A percentile compares a stretch with the other conserved stretches of the same genome.
Conservation (phyloP, 2,329 filamentous ascomycete species). For the Arthrobotrys megalospora region DNA sequence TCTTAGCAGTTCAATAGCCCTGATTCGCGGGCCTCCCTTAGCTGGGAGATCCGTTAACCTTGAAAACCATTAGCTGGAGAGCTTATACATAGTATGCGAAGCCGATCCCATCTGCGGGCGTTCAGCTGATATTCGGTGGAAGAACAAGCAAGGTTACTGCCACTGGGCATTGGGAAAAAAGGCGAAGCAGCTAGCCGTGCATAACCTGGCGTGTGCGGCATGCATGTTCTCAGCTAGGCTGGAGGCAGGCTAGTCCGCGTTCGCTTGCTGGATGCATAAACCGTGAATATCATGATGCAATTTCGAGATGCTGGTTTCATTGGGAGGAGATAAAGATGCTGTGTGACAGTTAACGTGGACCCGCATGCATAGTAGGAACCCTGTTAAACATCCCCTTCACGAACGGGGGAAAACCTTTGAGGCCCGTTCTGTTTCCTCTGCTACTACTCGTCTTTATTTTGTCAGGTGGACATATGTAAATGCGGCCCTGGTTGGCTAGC, state of each 20-base stretch:
- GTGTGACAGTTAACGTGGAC: conserved; percentile 13
- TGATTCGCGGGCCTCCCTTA: neutral
- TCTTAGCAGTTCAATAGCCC: conserved; percentile 2
- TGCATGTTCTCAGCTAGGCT: neutral
- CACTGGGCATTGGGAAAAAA: neutral
- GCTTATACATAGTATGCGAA: neutral
- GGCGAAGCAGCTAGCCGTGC: conserved; percentile 1
- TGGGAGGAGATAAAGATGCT: neutral
- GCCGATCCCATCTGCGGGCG: neutral
- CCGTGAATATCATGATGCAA: conserved; percentile 18
- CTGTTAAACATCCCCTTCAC: neutral
- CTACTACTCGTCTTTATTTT: no score
- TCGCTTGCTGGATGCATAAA: neutral
- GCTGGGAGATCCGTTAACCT: conserved; percentile 1
- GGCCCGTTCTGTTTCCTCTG: no score
- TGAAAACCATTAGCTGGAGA: neutral
- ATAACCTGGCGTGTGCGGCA: neutral
- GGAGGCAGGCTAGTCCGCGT: neutral
- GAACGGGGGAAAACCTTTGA: no score
- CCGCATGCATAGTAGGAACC: neutral
- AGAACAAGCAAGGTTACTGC: neutral
- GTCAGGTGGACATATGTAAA: no score
- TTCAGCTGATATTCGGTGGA: conserved; percentile 1
- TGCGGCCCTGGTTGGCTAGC: no score
- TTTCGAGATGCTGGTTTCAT: neutral